These are phyloP conservation scores for Colletotrichum endophyticum DNA, from an alignment of 2,329 filamentous ascomycete species.

Conservation along the genomic window DNA sequence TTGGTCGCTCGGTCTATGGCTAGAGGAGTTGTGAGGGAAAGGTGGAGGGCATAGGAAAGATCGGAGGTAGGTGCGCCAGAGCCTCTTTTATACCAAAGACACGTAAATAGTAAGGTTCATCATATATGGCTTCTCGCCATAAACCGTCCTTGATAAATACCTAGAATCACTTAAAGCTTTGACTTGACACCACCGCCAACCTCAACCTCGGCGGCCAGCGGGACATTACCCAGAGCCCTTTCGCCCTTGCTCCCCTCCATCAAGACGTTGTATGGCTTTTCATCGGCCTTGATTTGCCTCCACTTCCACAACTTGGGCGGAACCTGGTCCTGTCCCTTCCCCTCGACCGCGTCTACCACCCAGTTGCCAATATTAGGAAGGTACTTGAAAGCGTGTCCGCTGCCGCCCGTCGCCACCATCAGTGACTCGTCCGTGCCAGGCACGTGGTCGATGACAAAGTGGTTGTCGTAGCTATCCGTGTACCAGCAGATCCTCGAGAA, in stretches of 20 bases:
- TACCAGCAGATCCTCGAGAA: conserved; percentile 62
- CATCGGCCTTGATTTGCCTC: conserved; percentile 6
- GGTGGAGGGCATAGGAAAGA: neutral
- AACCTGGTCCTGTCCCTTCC: conserved; percentile 32
- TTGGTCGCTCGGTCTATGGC: neutral
- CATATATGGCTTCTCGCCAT: neutral
- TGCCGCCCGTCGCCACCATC: conserved; percentile 65
- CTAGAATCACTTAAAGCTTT: neutral
- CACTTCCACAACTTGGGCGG: conserved; percentile 26
- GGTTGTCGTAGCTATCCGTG: conserved; percentile 58
- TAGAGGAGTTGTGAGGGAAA: neutral
- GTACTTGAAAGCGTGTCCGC: conserved; percentile 68
- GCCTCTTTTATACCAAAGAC: neutral
- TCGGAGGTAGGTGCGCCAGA: neutral
- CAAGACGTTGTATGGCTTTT: conserved; percentile 13
- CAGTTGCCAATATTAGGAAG: conserved; percentile 61
- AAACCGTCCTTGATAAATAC: neutral
- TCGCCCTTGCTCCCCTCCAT: conserved; percentile 23
- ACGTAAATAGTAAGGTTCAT: neutral
- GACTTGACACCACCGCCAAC: neutral
- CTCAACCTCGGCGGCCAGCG: neutral
- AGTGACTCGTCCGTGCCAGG: conserved; percentile 41
- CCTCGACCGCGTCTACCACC: conserved; percentile 56
- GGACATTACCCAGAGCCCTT: conserved; percentile 21
- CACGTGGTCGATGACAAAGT: conserved; percentile 48